Evolutionary conservation across 495 filamentous ascomycete species (phyloP).

Genomic region (Penicillium subrubescens): DNA sequence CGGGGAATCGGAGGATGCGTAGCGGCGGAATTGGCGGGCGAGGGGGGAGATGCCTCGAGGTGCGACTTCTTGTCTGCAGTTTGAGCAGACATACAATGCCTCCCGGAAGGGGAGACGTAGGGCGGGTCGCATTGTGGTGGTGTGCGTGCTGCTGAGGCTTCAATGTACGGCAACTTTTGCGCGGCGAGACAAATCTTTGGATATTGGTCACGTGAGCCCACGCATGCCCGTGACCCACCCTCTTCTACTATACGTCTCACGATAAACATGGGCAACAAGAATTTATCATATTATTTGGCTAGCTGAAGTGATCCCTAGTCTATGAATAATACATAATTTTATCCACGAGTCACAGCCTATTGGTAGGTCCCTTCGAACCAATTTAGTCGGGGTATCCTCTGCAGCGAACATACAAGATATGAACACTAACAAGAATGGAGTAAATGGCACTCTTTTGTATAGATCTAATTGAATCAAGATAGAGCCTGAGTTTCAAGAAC

Average conservation of each 20-base stretch:
- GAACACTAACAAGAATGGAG: too few relatives aligned
- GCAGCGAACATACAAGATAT: too few relatives aligned
- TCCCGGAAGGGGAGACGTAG: conserved; percentile 43
- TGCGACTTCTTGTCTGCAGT: conserved; percentile 41
- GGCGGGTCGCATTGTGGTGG: conserved; percentile 44
- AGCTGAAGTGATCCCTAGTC: background rate
- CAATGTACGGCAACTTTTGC: conserved; percentile 22
- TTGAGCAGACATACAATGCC: conserved; percentile 47
- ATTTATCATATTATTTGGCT: background rate
- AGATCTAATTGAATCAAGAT: too few relatives aligned
- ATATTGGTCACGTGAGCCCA: conserved; percentile 25
- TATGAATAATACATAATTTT: too few relatives aligned
- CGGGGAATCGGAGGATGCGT: conserved; percentile 40
- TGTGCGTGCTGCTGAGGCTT: conserved; percentile 15
- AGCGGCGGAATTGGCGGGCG: conserved; percentile 44
- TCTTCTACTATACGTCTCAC: too few relatives aligned
- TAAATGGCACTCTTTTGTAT: too few relatives aligned
- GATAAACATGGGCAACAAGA: background rate
- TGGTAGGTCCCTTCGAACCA: too few relatives aligned
- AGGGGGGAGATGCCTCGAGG: conserved; percentile 41
- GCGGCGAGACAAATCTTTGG: conserved; percentile 28
- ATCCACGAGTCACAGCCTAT: too few relatives aligned
- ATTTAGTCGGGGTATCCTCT: background rate
- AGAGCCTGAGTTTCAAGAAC: background rate
- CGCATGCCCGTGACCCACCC: background rate